Evolutionary conservation across 441 rosid genomes (phyloP).

Genomic region (Erodium trifolium): DNA sequence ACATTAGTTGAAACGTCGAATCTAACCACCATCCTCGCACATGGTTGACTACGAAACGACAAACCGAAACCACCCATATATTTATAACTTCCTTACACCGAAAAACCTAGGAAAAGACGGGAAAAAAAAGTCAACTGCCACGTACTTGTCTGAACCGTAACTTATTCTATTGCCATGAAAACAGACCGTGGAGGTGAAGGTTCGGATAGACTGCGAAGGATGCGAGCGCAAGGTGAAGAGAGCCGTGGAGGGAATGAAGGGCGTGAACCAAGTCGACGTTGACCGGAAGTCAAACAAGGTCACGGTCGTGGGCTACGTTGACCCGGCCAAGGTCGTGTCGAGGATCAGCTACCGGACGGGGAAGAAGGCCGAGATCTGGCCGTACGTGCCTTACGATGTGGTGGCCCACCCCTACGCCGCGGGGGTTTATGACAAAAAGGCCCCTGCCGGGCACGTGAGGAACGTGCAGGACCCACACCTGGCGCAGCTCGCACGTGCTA

Average conservation of each 20-base stretch:
- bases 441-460: slow-evolving; percentile 78
- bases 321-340: slow-evolving; percentile 57
- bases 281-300: slow-evolving; percentile 70
- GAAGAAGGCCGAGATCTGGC: slow-evolving; percentile 79
- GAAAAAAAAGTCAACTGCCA: too few relatives aligned
- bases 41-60: too few relatives aligned
- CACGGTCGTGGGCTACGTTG: slow-evolving; percentile 77
- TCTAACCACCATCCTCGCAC: too few relatives aligned
- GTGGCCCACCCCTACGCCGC: slow-evolving; percentile 94
- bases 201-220: slow-evolving; percentile 84
- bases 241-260: slow-evolving; percentile 78
- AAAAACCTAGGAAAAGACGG: too few relatives aligned
- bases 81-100: too few relatives aligned
- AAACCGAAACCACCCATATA: too few relatives aligned
- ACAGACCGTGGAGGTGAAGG: slow-evolving; percentile 92
- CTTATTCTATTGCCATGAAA: neutral
- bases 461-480: slow-evolving; percentile 45
- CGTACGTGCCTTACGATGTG: slow-evolving; percentile 76
- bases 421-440: slow-evolving; percentile 78
- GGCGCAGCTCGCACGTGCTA: slow-evolving; percentile 74
- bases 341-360: slow-evolving; percentile 79
- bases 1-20: too few relatives aligned
- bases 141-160: too few relatives aligned
- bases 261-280: slow-evolving; percentile 61
- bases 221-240: slow-evolving; percentile 77